These are phyloP conservation scores for Linum trigynum DNA, from an alignment of 345 rosid species.

Conservation along the genomic window DNA sequence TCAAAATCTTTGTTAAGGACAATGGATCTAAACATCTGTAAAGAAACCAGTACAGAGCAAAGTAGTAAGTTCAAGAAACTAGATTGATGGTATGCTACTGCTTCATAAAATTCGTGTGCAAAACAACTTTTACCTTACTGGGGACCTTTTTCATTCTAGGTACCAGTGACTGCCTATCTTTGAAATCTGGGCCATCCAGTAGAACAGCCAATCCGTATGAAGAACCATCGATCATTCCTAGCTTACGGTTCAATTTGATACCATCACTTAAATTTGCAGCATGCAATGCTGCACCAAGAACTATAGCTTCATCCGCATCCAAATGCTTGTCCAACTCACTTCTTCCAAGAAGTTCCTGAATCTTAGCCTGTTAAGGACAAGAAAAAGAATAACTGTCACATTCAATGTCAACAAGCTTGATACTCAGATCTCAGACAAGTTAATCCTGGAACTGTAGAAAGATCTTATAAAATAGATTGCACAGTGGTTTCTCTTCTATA, in stretches of 20 bases:
- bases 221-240: slow-evolving; percentile 94
- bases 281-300: slow-evolving; percentile 83
- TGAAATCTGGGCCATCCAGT: slow-evolving; percentile 64
- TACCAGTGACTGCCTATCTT: slow-evolving; percentile 71
- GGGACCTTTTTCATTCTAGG: slow-evolving; percentile 95
- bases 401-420: slow-evolving; percentile 3
- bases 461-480: neutral
- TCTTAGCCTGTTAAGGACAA: slow-evolving; percentile 48
- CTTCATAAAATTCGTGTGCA: neutral
- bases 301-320: slow-evolving; percentile 99
- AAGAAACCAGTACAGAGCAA: slow-evolving; percentile 13
- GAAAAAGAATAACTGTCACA: neutral
- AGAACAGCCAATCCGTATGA: slow-evolving; percentile 66
- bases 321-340: slow-evolving; percentile 87
- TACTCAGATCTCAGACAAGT: neutral
- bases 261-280: slow-evolving; percentile 99
- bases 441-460: neutral
- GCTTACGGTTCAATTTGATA: slow-evolving; percentile 86
- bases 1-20: slow-evolving; percentile 80
- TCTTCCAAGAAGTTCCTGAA: slow-evolving; percentile 90
- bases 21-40: slow-evolving; percentile 83
- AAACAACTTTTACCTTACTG: slow-evolving; percentile 56
- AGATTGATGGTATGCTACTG: slow-evolving; percentile 1
- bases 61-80: slow-evolving; percentile 15
- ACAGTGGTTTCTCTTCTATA: too few relatives aligned